phyloP scores from a whole-genome alignment of 176 grass and related monocot species.

The Paspalum notatum region DNA sequence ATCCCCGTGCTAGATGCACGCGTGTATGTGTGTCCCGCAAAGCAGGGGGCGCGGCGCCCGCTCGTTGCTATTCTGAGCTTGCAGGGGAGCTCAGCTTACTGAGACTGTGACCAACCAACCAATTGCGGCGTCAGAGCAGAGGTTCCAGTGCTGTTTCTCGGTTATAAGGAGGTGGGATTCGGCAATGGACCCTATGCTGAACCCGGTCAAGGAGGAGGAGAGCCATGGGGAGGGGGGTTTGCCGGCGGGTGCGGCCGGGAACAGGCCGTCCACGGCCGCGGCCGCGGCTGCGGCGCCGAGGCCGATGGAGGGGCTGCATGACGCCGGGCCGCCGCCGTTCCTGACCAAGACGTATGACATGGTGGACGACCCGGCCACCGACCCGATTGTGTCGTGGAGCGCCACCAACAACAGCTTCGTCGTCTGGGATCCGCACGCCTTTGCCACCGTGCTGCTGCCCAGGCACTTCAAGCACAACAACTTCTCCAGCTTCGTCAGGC shows the following conservation, averaged over 20 bases:
- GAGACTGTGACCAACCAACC: background rate
- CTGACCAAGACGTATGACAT: conserved; percentile 91
- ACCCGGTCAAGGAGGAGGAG: conserved; percentile 72
- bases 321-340: conserved; percentile 82
- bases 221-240: conserved; percentile 18
- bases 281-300: conserved; percentile 31
- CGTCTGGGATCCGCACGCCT: conserved; percentile 83
- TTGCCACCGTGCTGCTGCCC: conserved; percentile 69
- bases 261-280: conserved; percentile 1
- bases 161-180: background rate
- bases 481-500: conserved; percentile 77
- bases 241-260: background rate
- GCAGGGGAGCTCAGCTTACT: background rate
- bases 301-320: conserved; percentile 82
- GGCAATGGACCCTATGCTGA: conserved; percentile 59
- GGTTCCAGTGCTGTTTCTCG: background rate
- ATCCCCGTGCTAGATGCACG: background rate
- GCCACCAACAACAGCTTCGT: conserved; percentile 79
- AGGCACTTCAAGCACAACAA: conserved; percentile 86
- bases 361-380: conserved; percentile 63
- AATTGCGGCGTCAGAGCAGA: background rate
- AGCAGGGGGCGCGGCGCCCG: background rate
- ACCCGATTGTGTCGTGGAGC: conserved; percentile 75
- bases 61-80: background rate
- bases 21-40: background rate